Conservation (phyloP, 1,284 basidiomycete genomes). For the Boletellus deceptivus region DNA sequence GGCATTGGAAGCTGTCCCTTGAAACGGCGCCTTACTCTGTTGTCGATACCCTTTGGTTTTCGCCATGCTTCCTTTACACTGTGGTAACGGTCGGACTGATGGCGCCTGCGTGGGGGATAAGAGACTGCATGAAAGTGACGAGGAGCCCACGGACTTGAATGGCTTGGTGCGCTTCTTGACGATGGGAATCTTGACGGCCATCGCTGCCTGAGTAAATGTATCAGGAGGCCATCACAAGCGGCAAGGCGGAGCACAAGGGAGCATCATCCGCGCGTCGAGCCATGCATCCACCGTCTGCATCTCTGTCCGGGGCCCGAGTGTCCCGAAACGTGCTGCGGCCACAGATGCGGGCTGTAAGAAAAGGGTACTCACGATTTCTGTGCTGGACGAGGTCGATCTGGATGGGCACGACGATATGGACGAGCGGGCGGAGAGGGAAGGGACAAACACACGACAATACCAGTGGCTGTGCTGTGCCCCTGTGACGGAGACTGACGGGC, state of each 20-base stretch:
- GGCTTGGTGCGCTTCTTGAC: constrained; percentile 95
- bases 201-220: constrained; percentile 45
- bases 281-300: constrained; percentile 33
- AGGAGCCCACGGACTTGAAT: constrained; percentile 75
- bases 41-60: constrained; percentile 97
- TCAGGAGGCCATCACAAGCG: constrained; percentile 19
- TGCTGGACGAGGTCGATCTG: constrained; percentile 33
- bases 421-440: not conserved
- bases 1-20: constrained; percentile 96
- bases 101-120: constrained; percentile 61
- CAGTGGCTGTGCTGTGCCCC: constrained; percentile 23
- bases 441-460: constrained; percentile 30
- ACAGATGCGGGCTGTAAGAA: not conserved
- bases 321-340: not conserved
- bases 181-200: constrained; percentile 87
- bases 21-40: constrained; percentile 93
- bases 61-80: constrained; percentile 96
- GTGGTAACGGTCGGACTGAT: constrained; percentile 96
- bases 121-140: constrained; percentile 7
- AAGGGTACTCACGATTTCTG: constrained; percentile 39
- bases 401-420: constrained; percentile 3
- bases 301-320: not conserved
- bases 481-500: no score
- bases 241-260: not conserved
- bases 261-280: constrained; percentile 28